Percentiles rank a stretch among this genome's conserved stretches.
phyloP scores from a whole-genome alignment of 352 stramenopile genomes.

The Bremia lactucae region DNA sequence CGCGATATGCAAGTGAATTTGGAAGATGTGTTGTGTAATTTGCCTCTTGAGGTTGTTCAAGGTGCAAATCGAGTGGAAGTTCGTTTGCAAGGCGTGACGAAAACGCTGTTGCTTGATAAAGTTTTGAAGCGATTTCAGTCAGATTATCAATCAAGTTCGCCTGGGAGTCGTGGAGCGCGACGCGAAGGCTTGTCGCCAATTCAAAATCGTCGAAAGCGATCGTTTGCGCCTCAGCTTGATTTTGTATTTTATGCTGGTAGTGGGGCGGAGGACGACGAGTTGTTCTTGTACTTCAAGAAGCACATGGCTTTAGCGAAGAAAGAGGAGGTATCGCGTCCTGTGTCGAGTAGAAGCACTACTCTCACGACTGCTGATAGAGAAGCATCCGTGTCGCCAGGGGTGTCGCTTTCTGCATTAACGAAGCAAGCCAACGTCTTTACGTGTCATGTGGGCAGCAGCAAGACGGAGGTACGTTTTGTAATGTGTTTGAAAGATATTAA shows the following conservation, averaged over 20 bases:
- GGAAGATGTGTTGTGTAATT: constrained; percentile 74
- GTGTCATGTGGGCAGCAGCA: constrained; percentile 62
- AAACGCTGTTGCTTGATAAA: constrained; percentile 52
- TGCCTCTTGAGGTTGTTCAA: constrained; percentile 74
- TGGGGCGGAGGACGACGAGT: constrained; percentile 73
- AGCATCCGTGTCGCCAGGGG: constrained; percentile 5
- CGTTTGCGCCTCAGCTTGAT: constrained; percentile 34
- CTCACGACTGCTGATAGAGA: constrained; percentile 1
- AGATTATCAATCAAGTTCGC: constrained; percentile 12
- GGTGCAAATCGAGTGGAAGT: constrained; percentile 71
- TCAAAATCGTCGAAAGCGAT: constrained; percentile 5
- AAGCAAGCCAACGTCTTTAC: constrained; percentile 51
- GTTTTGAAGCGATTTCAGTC: constrained; percentile 37
- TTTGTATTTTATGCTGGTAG: constrained; percentile 84
- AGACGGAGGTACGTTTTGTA: constrained; percentile 39
- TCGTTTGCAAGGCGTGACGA: constrained; percentile 52
- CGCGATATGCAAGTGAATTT: constrained; percentile 84
- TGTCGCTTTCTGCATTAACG: constrained; percentile 23
- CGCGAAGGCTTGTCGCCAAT: constrained; percentile 2
- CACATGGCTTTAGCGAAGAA: constrained; percentile 34
- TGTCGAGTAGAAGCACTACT: background rate
- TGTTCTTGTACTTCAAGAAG: constrained; percentile 80
- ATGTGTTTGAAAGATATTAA: background rate
- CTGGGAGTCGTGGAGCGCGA: background rate
- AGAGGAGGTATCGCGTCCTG: background rate